Percentiles rank a stretch among this genome's conserved stretches.
Conservation (phyloP, 202 grass and related monocot genomes). For the Panicum virgatum region DNA sequence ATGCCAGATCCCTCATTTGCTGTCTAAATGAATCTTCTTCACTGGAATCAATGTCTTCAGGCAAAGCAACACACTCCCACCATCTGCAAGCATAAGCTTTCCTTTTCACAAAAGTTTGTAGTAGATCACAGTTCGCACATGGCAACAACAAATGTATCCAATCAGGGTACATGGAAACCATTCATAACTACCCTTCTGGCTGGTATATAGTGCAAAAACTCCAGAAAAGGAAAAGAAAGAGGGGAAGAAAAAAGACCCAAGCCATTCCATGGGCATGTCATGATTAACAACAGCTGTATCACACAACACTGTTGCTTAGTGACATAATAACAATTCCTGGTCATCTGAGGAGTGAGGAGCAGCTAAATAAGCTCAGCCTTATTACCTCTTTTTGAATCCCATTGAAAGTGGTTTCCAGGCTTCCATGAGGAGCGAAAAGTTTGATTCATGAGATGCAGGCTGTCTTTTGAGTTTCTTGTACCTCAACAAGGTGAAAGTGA, state of each 20-base stretch:
- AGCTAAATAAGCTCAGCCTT: conserved; percentile 13
- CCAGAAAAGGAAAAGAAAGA: not conserved
- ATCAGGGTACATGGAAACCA: conserved; percentile 18
- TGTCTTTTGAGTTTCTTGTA: conserved; percentile 82
- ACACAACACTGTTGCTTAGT: conserved; percentile 1
- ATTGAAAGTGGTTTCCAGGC: conserved; percentile 94
- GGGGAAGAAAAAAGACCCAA: conserved; percentile 3
- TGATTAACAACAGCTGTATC: conserved; percentile 9
- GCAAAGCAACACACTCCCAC: conserved; percentile 96
- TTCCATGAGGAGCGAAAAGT: conserved; percentile 87
- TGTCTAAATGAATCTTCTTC: conserved; percentile 79
- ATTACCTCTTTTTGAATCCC: conserved; percentile 94
- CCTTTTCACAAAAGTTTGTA: not conserved
- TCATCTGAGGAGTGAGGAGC: not conserved
- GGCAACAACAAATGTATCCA: not conserved
- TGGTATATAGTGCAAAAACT: not conserved
- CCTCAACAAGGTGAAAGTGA: conserved; percentile 80
- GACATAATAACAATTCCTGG: not conserved
- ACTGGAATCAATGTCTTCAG: conserved; percentile 69
- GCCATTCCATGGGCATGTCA: not conserved
- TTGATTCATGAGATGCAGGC: conserved; percentile 44
- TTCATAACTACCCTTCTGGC: not conserved
- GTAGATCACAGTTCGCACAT: not conserved
- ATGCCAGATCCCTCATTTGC: conserved; percentile 83
- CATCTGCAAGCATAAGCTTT: conserved; percentile 63